These are phyloP conservation scores for Aquilaria agallochum DNA, from an alignment of 441 rosid species.

Conservation along the genomic window DNA sequence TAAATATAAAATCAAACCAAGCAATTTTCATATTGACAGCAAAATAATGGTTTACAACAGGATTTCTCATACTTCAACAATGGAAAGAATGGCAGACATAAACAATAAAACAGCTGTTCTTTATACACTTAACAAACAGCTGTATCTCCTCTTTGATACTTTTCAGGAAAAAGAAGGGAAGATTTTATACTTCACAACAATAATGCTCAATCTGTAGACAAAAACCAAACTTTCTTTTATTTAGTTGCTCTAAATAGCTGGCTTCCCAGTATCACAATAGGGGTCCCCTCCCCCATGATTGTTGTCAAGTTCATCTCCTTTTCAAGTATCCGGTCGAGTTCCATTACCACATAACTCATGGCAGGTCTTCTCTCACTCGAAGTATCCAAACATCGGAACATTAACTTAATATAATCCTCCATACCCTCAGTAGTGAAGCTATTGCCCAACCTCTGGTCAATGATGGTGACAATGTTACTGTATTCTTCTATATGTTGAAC, in stretches of 20 bases:
- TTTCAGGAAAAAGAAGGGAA: slow-evolving; percentile 4
- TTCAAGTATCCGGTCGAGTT: slow-evolving; percentile 52
- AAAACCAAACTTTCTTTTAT: slow-evolving; percentile 27
- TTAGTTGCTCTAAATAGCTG: slow-evolving; percentile 48
- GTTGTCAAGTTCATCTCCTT: slow-evolving; percentile 66
- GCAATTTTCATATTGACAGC: slow-evolving; percentile 31
- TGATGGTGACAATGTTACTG: slow-evolving; percentile 33
- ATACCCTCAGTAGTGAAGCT: slow-evolving; percentile 63
- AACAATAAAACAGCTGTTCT: slow-evolving; percentile 58
- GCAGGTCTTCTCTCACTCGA: slow-evolving; percentile 62
- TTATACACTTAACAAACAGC: slow-evolving; percentile 90
- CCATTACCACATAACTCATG: slow-evolving; percentile 50
- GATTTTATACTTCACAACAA: slow-evolving; percentile 19
- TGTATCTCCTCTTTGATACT: slow-evolving; percentile 39
- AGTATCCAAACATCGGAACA: slow-evolving; percentile 40
- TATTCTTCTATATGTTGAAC: slow-evolving; percentile 57
- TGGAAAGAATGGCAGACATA: slow-evolving; percentile 23
- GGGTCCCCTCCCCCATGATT: slow-evolving; percentile 64
- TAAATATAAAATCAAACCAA: slow-evolving; percentile 23
- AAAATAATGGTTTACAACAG: slow-evolving; percentile 33
- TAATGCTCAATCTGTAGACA: slow-evolving; percentile 24
- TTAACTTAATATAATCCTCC: slow-evolving; percentile 50
- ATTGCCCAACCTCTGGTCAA: slow-evolving; percentile 53
- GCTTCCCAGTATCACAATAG: slow-evolving; percentile 67
- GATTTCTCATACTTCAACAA: slow-evolving; percentile 23